Evolutionary conservation across 192 early-diverging fungal species (phyloP).

Genomic region (Neocallimastix lanati): DNA sequence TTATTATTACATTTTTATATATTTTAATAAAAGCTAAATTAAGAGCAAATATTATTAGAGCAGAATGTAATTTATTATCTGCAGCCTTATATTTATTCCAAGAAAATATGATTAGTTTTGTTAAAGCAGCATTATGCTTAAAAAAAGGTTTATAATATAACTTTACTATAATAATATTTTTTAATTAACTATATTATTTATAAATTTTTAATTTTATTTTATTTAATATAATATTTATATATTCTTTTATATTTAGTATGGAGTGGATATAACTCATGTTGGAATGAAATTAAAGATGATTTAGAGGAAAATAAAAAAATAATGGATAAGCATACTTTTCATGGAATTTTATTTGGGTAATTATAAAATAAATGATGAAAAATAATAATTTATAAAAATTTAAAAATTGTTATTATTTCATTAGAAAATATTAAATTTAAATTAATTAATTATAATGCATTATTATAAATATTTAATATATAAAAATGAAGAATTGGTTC

Average conservation of each 20-base stretch:
- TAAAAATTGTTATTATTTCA: too few relatives aligned
- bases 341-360: background rate
- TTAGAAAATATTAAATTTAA: too few relatives aligned
- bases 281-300: background rate
- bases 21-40: background rate
- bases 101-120: background rate
- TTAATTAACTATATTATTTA: too few relatives aligned
- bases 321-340: background rate
- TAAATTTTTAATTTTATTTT: too few relatives aligned
- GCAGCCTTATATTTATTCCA: background rate
- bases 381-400: too few relatives aligned
- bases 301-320: background rate
- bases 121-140: background rate
- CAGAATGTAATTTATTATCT: background rate
- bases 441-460: too few relatives aligned
- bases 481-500: background rate
- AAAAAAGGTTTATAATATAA: background rate
- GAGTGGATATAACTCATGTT: background rate
- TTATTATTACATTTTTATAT: too few relatives aligned
- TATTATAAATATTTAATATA: background rate
- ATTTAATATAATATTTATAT: too few relatives aligned
- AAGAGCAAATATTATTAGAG: background rate
- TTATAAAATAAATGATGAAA: too few relatives aligned
- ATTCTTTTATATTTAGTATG: background rate
- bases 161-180: too few relatives aligned